Base-by-base conservation (phyloP, 257 asterid genomes). In the Oldenlandia corymbosa region DNA sequence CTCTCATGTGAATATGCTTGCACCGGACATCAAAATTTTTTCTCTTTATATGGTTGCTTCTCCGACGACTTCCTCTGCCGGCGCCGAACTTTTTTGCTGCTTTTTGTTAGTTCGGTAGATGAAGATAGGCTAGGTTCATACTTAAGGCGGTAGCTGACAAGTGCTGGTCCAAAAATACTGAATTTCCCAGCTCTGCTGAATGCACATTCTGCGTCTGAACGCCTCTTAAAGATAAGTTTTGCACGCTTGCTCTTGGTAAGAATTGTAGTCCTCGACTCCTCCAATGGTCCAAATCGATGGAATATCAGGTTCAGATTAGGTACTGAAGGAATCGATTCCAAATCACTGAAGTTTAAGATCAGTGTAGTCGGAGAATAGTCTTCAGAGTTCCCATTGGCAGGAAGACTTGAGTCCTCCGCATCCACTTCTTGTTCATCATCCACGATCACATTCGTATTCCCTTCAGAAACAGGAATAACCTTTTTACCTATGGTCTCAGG, bases 111-210 rank as follows among this genome's bases (percentile, higher is more conserved):
- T 76, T 18, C 80, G 58, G 77, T 42, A 31, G 74, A 53, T 63
- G 76, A 50, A 60, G 79, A 62, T 72, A 73, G 75, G 21, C 68
- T 51, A 27, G 75, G 75, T n/a, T 41, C 70, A 60, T 76, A 83
- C 28, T 73, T 54, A 41, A 87, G 95, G 64, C 79, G 75, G 61
- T 87, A 87, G 58, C 94, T 84, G 64, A 80, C 39, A 28, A 90
- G 97, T 2, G 95, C 71, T 14, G 84, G 84, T 37, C 97, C 95
- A 66, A 87, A 87, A 17, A 75, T 78, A 60, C 84, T 78, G 28
- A 74, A 87, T 65, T 87, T 87, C 61, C 95, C 92, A 1, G 88
- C 59, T 51, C 83, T 79, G 78, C 92, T 87, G 66, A 78, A 87
- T 62, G 95, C 95, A 73, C 78, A 71, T 46, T 85, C 92, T 20